Evolutionary conservation across 1,284 basidiomycete species (phyloP), one percentile per base, ranked within the genome.

Genomic region (Agaricales sp.): DNA sequence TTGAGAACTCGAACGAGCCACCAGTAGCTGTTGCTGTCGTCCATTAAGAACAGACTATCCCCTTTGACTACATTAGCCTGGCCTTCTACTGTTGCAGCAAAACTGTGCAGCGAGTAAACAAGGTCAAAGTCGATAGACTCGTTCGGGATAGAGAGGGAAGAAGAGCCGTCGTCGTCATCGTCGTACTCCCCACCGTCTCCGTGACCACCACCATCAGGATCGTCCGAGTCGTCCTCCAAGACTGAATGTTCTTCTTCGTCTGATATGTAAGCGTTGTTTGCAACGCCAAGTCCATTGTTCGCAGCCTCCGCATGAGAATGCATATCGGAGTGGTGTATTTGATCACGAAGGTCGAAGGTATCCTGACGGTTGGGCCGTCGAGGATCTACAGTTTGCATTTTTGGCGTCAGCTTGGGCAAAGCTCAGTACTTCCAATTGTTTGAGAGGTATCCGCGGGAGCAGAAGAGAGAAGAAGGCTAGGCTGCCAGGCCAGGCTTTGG

Each of bases 1-100:
- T 94, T 98, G 58, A 97, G 78, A 3, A 96, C 93, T 48, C 92
- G 80, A 14, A 97, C 92, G 46, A 96, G 83, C 93, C 93, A 96
- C 93, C 93, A 96, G 67, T 96, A 97, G 64, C 88, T 92, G 67
- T 97, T 96, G 53, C 85, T 91, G 63, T 97, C 93, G 67, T 97
- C 93, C 75, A 96, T 89, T 41, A 97, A 71, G 59, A 92, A 85
- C 30, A 97, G 75, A 54, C 87, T 90, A 71, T 97, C 93, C 35
- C 93, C 93, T 66, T 95, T 95, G 65, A 94, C 90, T 54, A 97
- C 93, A 54, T 91, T 94, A 2, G 93, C 93, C 66, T 97, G 93
- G 18, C 93, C 93, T 60, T 96, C 93, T 20, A 96, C 92, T 0
- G 93, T 96, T 0, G 93, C 93, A 11, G 92, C 83, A 64, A 96